Evolutionary conservation across 1,284 basidiomycete species (phyloP).

Genomic region (Cryptococcus hybrid): DNA sequence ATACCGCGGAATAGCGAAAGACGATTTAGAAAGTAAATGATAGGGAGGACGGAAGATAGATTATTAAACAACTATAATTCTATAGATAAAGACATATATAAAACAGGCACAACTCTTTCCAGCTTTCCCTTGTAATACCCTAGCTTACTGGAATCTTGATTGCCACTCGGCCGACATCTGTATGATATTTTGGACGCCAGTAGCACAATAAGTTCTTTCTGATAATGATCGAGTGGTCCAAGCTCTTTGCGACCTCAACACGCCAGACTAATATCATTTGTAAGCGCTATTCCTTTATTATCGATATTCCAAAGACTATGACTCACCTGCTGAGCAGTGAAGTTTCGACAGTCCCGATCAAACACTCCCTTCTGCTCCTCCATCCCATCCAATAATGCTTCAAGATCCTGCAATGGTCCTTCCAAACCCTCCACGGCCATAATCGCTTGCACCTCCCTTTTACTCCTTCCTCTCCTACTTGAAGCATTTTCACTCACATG

Average conservation of each 20-base stretch:
- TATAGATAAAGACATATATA: too few relatives aligned
- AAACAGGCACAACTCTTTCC: too few relatives aligned
- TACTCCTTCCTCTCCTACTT: conserved; percentile 53
- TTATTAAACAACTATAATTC: too few relatives aligned
- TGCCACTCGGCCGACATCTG: conserved; percentile 31
- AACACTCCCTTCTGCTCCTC: conserved; percentile 87
- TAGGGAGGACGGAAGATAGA: too few relatives aligned
- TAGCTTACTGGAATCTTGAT: conserved; percentile 2
- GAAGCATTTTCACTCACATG: background rate
- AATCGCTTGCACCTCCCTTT: conserved; percentile 70
- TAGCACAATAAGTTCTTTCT: conserved; percentile 81
- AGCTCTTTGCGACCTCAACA: conserved; percentile 84
- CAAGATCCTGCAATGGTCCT: conserved; percentile 78
- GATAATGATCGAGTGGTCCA: conserved; percentile 85
- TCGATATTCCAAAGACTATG: background rate
- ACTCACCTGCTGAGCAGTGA: conserved; percentile 85
- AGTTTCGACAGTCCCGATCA: conserved; percentile 83
- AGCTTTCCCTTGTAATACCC: too few relatives aligned
- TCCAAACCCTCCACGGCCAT: conserved; percentile 72
- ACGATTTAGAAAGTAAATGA: too few relatives aligned
- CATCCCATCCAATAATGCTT: conserved; percentile 75
- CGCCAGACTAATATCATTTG: conserved; percentile 66
- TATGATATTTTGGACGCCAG: conserved; percentile 34
- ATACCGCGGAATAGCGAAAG: too few relatives aligned
- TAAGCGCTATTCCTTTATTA: background rate